Evolutionary conservation across 2,329 filamentous ascomycete genomes (phyloP), one percentile per base, ranked within the genome.

Genomic region (Talaromyces sp.): DNA sequence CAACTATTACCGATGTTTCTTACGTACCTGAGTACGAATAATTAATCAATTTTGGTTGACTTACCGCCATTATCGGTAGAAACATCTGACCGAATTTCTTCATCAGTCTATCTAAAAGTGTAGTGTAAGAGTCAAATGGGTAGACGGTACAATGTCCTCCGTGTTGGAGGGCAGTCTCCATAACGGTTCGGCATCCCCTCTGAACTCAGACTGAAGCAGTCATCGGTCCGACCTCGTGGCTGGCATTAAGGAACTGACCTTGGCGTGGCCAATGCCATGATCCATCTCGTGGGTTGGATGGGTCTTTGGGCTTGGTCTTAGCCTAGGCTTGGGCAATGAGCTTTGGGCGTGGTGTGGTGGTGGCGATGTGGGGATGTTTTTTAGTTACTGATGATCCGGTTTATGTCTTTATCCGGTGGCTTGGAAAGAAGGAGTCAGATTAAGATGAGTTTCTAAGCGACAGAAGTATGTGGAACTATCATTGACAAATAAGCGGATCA

Each of bases 201-300:
- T 39, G 4, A 39, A 35, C 35, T 24, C 22, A 41, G 56, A 19
- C 56, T 58, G 56, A 27, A 58, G 56, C 19, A 35, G 60, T 19
- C 37, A 57, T 63, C 61, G 61, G 61, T 54, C 61, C 61, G 61
- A 57, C 52, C 57, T 60, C 57, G 57, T 56, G 60, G 47, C 45
- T 50, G 16, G 16, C 45, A 61, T 39, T 37, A 41, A 61, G 43
- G 59, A 60, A 35, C 39, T 54, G 50, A 14, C 50, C 50, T 54
- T 54, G 50, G 31, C 33, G 35, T 58, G 54, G 54, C 57, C 37
- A 60, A 47, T 60, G 14, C 57, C 27, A 35, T 45, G 16, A 33
- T 48, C 31, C 39, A 37, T 50, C 41, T 31, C 24, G 22, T 59
- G 43, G 59, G 10, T 37, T 60, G 4, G n/a, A 59, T 59, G 35